phyloP scores from a whole-genome alignment of 768 basidiomycete species.

The Suillus variegatus region DNA sequence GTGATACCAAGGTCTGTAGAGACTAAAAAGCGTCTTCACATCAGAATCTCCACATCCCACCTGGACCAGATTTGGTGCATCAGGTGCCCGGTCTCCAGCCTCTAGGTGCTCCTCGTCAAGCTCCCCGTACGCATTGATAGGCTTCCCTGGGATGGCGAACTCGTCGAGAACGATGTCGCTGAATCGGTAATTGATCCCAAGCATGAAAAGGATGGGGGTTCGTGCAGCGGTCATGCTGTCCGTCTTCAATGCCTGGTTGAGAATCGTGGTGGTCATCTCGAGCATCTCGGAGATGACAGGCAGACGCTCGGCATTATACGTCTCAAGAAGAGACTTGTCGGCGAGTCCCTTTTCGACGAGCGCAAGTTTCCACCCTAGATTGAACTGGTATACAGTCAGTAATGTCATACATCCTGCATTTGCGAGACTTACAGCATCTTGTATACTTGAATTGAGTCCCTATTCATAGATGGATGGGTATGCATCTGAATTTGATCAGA shows the following conservation, averaged over 20 bases:
- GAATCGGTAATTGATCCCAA: conserved; percentile 26
- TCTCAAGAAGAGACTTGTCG: conserved; percentile 23
- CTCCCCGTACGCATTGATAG: conserved; percentile 9
- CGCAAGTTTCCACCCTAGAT: conserved; percentile 29
- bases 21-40: conserved; percentile 26
- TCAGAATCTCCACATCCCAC: conserved; percentile 7
- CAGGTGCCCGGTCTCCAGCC: conserved; percentile 15
- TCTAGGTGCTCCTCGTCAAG: conserved; percentile 13
- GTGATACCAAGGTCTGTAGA: conserved; percentile 25
- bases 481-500: neutral
- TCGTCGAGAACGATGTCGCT: conserved; percentile 16
- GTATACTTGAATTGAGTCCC: conserved; percentile 40
- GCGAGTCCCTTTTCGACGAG: conserved; percentile 25
- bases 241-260: neutral
- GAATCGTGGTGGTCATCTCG: conserved; percentile 23
- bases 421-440: conserved; percentile 37
- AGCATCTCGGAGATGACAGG: conserved; percentile 32
- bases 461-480: conserved; percentile 15
- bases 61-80: conserved; percentile 19
- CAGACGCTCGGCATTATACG: conserved; percentile 28
- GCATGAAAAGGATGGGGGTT: conserved; percentile 26
- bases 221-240: conserved; percentile 13
- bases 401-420: neutral
- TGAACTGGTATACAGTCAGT: conserved; percentile 11
- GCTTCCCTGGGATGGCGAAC: neutral